Percentiles rank a stretch among this genome's conserved stretches.
phyloP scores from a whole-genome alignment of 805 yeast species.

The Komagataella pseudopastoris region DNA sequence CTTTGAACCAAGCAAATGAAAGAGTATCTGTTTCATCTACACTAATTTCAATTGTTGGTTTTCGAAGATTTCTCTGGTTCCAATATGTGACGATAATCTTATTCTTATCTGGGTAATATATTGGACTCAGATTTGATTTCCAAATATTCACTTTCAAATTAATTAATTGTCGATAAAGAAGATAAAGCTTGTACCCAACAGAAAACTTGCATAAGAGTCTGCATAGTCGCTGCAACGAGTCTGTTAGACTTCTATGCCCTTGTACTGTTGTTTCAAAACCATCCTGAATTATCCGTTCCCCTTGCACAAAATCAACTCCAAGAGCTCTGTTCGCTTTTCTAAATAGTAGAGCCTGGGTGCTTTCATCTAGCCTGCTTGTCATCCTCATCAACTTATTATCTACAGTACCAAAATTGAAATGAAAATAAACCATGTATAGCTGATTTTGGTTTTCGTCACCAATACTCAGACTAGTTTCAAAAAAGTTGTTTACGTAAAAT shows the following conservation, averaged over 20 bases:
- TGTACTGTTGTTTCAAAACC: not conserved
- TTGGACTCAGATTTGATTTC: constrained; percentile 47
- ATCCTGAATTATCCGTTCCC: constrained; percentile 4
- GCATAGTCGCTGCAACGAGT: constrained; percentile 38
- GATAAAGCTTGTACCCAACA: constrained; percentile 48
- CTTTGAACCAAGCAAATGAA: constrained; percentile 49
- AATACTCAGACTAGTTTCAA: constrained; percentile 68
- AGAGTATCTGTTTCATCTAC: constrained; percentile 31
- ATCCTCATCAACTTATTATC: constrained; percentile 16
- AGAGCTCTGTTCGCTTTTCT: constrained; percentile 40
- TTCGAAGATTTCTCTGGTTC: constrained; percentile 35
- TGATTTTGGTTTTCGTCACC: constrained; percentile 54
- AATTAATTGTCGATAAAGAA: constrained; percentile 43
- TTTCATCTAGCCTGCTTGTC: constrained; percentile 14
- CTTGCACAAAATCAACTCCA: not conserved
- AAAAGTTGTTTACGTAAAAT: constrained; percentile 48
- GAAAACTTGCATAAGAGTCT: constrained; percentile 45
- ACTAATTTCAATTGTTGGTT: constrained; percentile 49
- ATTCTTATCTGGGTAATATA: constrained; percentile 39
- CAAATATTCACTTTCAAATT: constrained; percentile 37
- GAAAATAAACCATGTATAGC: constrained; percentile 67
- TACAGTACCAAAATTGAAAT: constrained; percentile 40
- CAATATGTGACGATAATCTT: constrained; percentile 51
- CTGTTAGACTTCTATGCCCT: constrained; percentile 8
- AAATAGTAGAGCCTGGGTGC: constrained; percentile 32